These are phyloP conservation scores for Starmera pachycereana DNA, from an alignment of 805 yeast species.

Conservation along the genomic window DNA sequence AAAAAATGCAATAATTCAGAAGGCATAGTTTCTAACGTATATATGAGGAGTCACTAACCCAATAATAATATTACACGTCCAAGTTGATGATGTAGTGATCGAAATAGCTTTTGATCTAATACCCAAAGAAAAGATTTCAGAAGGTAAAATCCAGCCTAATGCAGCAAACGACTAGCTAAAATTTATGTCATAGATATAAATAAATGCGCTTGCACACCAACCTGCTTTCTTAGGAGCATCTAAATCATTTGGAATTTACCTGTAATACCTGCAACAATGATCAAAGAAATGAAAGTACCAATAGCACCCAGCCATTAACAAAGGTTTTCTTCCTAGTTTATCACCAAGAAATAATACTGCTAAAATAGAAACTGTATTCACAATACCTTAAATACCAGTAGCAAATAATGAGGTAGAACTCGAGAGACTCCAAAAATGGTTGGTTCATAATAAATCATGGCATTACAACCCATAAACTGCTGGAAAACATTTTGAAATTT, in stretches of 20 bases:
- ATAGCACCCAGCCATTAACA: conserved; percentile 28
- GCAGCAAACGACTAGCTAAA: conserved; percentile 36
- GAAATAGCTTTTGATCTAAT: conserved; percentile 33
- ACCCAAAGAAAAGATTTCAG: conserved; percentile 33
- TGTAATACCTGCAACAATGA: conserved; percentile 31
- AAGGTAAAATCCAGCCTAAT: conserved; percentile 32
- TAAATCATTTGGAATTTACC: conserved; percentile 1
- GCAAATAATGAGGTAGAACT: conserved; percentile 34
- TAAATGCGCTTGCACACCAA: conserved; percentile 32
- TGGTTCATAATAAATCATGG: conserved; percentile 40
- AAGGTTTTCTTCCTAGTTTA: conserved; percentile 30
- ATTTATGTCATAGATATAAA: conserved; percentile 31
- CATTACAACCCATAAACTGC: conserved; percentile 37
- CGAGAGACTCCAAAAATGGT: conserved; percentile 34
- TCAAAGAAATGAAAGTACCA: conserved; percentile 31
- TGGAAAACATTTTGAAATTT: conserved; percentile 27
- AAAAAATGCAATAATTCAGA: conserved; percentile 2
- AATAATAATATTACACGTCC: conserved; percentile 39
- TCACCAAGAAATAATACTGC: conserved; percentile 21
- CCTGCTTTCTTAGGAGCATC: conserved; percentile 20
- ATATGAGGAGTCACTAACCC: conserved; percentile 34
- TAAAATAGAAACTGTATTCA: conserved; percentile 8
- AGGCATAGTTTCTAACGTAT: conserved; percentile 28
- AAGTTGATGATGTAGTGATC: conserved; percentile 32
- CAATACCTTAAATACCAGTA: conserved; percentile 39